A percentile compares a stretch with the other conserved stretches of the same genome.
These are phyloP conservation scores for Starmerella vaccinii DNA, from an alignment of 805 yeast species.

Conservation along the genomic window DNA sequence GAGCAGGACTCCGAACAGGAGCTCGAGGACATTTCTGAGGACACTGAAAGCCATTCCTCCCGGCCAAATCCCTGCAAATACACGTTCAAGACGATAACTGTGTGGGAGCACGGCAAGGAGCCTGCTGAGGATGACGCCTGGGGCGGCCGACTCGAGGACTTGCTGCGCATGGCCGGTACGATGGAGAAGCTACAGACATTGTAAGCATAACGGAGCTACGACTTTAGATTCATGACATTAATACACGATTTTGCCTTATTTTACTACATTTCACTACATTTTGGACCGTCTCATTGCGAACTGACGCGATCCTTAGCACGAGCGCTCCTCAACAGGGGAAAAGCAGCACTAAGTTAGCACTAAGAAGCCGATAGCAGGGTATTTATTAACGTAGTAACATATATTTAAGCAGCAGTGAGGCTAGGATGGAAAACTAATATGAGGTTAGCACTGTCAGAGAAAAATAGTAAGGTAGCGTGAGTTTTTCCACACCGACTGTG, in stretches of 20 bases:
- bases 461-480: conserved; percentile 85
- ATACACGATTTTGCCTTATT: too few relatives aligned
- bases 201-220: not conserved
- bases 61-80: not conserved
- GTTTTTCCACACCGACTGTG: conserved; percentile 94
- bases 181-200: conserved; percentile 36
- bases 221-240: too few relatives aligned
- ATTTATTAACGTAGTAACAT: too few relatives aligned
- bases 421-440: not conserved
- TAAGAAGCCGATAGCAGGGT: too few relatives aligned
- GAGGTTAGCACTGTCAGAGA: conserved; percentile 42
- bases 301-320: too few relatives aligned
- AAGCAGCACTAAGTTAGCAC: too few relatives aligned
- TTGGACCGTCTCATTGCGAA: too few relatives aligned
- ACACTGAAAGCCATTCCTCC: not conserved
- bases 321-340: too few relatives aligned
- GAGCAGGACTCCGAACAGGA: conserved; percentile 18
- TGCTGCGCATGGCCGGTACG: conserved; percentile 38
- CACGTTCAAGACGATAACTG: conserved; percentile 11
- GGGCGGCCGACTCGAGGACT: conserved; percentile 19
- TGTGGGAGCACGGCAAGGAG: conserved; percentile 22
- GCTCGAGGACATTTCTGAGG: not conserved
- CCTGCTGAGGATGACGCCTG: conserved; percentile 17
- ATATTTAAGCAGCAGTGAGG: not conserved
- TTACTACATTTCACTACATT: too few relatives aligned